Evolutionary conservation across 2,329 filamentous ascomycete species (phyloP), one percentile per base, ranked within the genome.

Genomic region (Endoconidiophora polonica): DNA sequence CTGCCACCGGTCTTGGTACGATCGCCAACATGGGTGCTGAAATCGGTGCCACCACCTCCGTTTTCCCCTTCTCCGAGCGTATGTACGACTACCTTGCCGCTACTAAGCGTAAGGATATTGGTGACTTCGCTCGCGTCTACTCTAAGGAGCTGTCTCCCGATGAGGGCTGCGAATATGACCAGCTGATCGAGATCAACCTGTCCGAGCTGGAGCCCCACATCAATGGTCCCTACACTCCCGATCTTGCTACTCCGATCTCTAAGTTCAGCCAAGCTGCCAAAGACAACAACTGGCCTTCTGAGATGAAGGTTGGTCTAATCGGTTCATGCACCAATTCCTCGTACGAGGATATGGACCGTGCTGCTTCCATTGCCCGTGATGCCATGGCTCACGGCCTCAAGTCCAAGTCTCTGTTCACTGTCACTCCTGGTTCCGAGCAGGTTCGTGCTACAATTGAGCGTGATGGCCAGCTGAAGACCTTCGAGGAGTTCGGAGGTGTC

Each of bases 211-310:
- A 98, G 74, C 91, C 91, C 58, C 86, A 96, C 66, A 87, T 98
- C 73, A 98, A 98, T 73, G 91, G 91, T 57, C 91, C 91, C 57
- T 96, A 96, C 78, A 98, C 91, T 24, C 91, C 91, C 55, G 91
- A 98, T 78, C 75, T 98, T 69, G 88, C 87, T 50, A 96, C 91
- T 5, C 91, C 91, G 47, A 93, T 98, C 66, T 94, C 86, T 70
- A 91, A 95, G 73, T 94, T 96, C 73, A 86, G 84, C 69, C 82
- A 93, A 62, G 86, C 86, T 58, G 90, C 90, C 62, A 87, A 93
- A 73, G 79, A 81, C 62, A 94, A 98, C 72, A 79, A 81, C 67
- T 98, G 91, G 91, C 91, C 91, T 18, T 81, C 91, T 68, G 87
- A 94, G 64, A 76, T 98, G 62, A 95, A 94, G 73, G 91, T 94